phyloP scores from a whole-genome alignment of 2,329 filamentous ascomycete species.

The Aspergillus carbonarius region DNA sequence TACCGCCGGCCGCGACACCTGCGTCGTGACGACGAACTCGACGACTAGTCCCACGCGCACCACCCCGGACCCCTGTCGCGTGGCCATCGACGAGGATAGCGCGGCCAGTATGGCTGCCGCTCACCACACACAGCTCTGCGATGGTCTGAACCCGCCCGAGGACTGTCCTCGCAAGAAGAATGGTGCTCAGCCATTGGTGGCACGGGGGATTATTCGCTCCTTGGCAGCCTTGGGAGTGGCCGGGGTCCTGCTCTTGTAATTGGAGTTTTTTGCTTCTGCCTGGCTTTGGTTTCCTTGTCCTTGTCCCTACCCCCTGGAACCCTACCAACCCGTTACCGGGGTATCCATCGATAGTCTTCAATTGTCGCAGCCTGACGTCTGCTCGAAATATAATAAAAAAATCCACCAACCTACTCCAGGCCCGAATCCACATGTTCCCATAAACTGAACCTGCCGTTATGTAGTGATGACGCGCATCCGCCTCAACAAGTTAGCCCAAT shows the following conservation, averaged over 20 bases:
- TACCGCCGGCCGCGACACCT: not conserved
- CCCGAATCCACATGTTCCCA: too few species aligned
- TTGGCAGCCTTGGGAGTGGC: not conserved
- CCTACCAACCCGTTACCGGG: too few species aligned
- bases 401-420: too few species aligned
- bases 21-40: not conserved
- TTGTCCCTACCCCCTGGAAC: not conserved
- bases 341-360: too few species aligned
- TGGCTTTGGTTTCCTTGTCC: not conserved
- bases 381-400: too few species aligned
- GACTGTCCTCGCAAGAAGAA: constrained; percentile 5
- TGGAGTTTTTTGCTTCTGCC: not conserved
- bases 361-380: too few species aligned
- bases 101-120: constrained; percentile 2
- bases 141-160: not conserved
- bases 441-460: too few species aligned
- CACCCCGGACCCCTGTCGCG: constrained; percentile 6
- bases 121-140: not conserved
- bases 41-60: not conserved
- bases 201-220: not conserved
- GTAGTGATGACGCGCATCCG: too few species aligned
- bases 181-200: not conserved
- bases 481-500: too few species aligned
- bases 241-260: not conserved
- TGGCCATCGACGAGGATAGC: not conserved